Evolutionary conservation across 352 stramenopile genomes (phyloP), one percentile per base, ranked within the genome.

Genomic region (Phytophthora niederhauseri): DNA sequence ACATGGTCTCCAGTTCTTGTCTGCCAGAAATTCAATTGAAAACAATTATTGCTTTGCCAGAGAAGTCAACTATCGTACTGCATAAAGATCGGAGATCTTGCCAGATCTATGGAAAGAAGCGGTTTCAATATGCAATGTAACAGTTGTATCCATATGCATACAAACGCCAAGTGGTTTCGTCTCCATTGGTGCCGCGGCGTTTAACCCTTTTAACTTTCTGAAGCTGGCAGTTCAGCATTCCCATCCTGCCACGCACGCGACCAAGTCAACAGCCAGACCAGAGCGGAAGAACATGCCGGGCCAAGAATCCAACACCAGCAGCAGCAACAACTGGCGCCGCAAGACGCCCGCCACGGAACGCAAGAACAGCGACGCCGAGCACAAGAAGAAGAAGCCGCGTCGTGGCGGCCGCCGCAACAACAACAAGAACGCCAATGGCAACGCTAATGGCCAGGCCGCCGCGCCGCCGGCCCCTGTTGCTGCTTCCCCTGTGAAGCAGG

Each of bases 351-450:
- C 56, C 9, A 61, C 56, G 48, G 66, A 26, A 52, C 79, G 80
- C 73, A 76, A 81, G 67, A 73, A 83, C 31, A 78, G 63, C 54
- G 77, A 77, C 24, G 66, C 56, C 24, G 80, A 88, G 54, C 70
- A 76, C 51, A 73, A 84, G 72, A 90, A 90, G 76, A 90, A 90
- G 68, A 73, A 72, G 9, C 54, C 65, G 54, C 78, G 74, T 60
- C 79, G 82, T 48, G 79, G 82, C 6, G 82, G 82, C 12, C 78
- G 78, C 34, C 82, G 82, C 17, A 79, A 73, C 58, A 79, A 73
- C 58, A 73, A 74, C 30, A 51, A 17, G 34, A 61, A 54, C n/a
- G 30, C 34, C 15, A 45, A 65, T 6, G 49, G 46, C 1, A n/a
- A 50, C n/a, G 43, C 43, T 17, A 59, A 64, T 9, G 36, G 48